Evolutionary conservation across 306 rosid genomes (phyloP).

Genomic region (Dryas octopetala): DNA sequence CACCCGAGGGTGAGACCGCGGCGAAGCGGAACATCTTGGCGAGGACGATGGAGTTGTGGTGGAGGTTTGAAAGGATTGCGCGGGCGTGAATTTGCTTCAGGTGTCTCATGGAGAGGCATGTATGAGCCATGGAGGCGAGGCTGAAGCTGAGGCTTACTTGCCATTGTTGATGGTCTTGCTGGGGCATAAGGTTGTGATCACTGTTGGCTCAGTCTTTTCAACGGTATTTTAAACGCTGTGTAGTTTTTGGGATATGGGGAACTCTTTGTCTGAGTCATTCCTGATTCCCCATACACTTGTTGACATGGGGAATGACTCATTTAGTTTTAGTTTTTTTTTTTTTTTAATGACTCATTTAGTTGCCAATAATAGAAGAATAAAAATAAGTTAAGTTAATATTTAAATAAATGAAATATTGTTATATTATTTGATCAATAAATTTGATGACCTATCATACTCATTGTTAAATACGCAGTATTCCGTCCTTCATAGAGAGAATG

Average conservation of each 20-base stretch:
- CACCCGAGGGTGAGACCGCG: slow-evolving; percentile 54
- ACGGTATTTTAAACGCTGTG: neutral
- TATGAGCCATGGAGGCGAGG: slow-evolving; percentile 43
- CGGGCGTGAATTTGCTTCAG: slow-evolving; percentile 54
- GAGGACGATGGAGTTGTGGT: slow-evolving; percentile 43
- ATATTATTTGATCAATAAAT: too few relatives aligned
- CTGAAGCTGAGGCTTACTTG: slow-evolving; percentile 17
- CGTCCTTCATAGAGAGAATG: too few relatives aligned
- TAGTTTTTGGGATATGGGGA: neutral
- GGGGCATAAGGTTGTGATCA: slow-evolving; percentile 4
- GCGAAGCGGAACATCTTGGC: slow-evolving; percentile 66
- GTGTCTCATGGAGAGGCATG: slow-evolving; percentile 48
- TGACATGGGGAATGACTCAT: too few relatives aligned
- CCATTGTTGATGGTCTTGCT: slow-evolving; percentile 26
- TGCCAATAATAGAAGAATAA: too few relatives aligned
- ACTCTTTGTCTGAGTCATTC: too few relatives aligned
- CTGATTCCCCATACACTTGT: too few relatives aligned
- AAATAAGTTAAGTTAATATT: too few relatives aligned
- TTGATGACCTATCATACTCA: too few relatives aligned
- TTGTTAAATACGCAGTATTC: too few relatives aligned
- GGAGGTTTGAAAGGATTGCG: slow-evolving; percentile 40
- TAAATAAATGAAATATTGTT: too few relatives aligned
- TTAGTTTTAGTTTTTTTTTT: too few relatives aligned
- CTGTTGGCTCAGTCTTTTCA: neutral
- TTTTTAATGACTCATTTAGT: too few relatives aligned